Conservation (phyloP, 2,329 filamentous ascomycete species). For the Alternaria sp. region DNA sequence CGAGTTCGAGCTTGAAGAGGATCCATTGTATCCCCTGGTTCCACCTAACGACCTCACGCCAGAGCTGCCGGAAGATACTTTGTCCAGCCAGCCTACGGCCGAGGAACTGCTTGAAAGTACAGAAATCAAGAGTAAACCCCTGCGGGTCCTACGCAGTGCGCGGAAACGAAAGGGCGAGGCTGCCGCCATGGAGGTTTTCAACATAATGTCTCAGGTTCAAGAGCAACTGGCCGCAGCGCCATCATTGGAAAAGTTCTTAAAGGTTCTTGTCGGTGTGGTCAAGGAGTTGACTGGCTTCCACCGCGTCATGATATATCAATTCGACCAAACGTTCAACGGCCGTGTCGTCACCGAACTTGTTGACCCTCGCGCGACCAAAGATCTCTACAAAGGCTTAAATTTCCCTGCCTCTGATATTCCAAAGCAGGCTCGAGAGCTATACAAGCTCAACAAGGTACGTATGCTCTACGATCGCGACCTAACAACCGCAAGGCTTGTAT, state of each 20-base stretch:
- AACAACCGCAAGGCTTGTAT: constrained; percentile 81
- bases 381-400: constrained; percentile 86
- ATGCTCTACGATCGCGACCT: constrained; percentile 86
- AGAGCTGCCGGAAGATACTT: constrained; percentile 75
- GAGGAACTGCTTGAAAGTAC: constrained; percentile 82
- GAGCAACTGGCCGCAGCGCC: constrained; percentile 81
- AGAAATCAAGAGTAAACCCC: constrained; percentile 75
- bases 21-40: constrained; percentile 72
- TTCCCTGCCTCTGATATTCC: constrained; percentile 90
- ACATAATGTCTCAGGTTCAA: constrained; percentile 90
- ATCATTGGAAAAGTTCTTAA: constrained; percentile 76
- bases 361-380: constrained; percentile 79
- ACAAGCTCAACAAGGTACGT: constrained; percentile 89
- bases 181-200: constrained; percentile 88
- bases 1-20: constrained; percentile 89
- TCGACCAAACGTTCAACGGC: constrained; percentile 83
- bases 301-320: constrained; percentile 92
- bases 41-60: constrained; percentile 67
- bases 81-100: constrained; percentile 74
- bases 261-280: constrained; percentile 83
- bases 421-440: constrained; percentile 85
- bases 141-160: constrained; percentile 79
- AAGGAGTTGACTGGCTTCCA: constrained; percentile 93
- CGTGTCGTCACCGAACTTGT: constrained; percentile 88
- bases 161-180: constrained; percentile 80